Percentiles rank a stretch among this genome's conserved stretches.
Evolutionary conservation across 139 green algal species (phyloP).

Genomic region (Coccomyxa sp.): DNA sequence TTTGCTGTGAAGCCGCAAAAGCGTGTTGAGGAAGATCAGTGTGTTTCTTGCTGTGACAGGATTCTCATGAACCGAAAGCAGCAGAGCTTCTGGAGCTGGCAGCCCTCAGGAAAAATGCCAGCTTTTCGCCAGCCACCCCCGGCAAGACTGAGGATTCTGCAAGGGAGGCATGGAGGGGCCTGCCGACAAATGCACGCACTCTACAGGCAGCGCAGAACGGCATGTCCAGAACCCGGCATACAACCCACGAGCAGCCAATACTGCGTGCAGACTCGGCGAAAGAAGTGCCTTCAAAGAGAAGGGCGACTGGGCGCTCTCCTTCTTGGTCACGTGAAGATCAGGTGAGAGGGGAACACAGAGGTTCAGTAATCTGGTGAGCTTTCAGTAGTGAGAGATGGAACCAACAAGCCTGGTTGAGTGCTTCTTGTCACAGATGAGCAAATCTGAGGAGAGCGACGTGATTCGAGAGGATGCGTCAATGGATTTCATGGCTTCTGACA

Average conservation of each 20-base stretch:
- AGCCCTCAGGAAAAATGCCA: neutral
- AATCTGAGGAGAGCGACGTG: no score
- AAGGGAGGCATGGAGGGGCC: neutral
- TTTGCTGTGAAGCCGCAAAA: neutral
- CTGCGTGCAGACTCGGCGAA: neutral
- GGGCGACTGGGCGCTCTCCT: neutral
- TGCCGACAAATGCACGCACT: neutral
- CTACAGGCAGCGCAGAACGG: neutral
- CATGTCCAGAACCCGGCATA: neutral
- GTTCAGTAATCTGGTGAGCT: no score
- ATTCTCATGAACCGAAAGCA: no score
- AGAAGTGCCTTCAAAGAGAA: no score
- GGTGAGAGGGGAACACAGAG: no score
- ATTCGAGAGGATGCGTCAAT: no score
- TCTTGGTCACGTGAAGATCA: neutral
- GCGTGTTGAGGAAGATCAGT: neutral
- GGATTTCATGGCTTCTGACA: no score
- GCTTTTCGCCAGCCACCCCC: neutral
- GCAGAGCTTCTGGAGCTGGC: neutral
- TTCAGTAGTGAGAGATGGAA: no score
- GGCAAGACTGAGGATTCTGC: neutral
- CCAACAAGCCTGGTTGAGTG: no score
- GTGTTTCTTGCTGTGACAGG: no score
- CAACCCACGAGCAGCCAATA: neutral
- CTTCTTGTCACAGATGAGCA: no score